phyloP scores from a whole-genome alignment of 352 stramenopile species.

The Pythium monospermum region DNA sequence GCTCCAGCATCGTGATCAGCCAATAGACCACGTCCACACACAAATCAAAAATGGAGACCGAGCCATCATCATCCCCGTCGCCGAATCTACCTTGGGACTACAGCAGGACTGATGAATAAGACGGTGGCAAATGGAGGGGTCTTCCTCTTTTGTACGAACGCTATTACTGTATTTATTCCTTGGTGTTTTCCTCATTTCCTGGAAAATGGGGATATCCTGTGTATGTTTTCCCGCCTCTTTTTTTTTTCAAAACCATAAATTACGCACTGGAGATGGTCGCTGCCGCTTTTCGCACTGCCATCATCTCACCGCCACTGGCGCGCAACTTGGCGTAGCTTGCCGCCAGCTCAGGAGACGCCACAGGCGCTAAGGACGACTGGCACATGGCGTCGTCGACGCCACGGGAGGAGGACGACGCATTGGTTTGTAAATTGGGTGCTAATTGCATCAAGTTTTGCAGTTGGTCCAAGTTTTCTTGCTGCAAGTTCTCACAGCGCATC shows the following conservation, averaged over 20 bases:
- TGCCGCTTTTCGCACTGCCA: constrained; percentile 8
- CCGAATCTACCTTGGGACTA: no score
- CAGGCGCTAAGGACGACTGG: constrained; percentile 19
- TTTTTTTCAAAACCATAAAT: constrained; percentile 20
- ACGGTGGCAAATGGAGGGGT: no score
- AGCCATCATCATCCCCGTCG: no score
- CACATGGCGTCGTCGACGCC: constrained; percentile 13
- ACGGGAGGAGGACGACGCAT: constrained; percentile 13
- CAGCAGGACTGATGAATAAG: no score
- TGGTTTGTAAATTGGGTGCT: constrained; percentile 27
- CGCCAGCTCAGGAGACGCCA: constrained; percentile 22
- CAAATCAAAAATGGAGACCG: no score
- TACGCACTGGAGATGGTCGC: constrained; percentile 20
- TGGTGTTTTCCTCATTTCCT: no score
- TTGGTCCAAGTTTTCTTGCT: constrained; percentile 81
- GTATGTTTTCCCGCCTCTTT: no score
- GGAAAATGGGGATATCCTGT: no score
- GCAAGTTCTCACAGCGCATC: constrained; percentile 70
- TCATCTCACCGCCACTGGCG: not conserved
- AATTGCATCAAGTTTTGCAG: constrained; percentile 82
- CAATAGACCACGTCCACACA: no score
- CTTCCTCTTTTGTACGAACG: no score
- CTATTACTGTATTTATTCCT: no score
- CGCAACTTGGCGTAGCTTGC: constrained; percentile 8
- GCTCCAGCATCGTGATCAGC: no score